phyloP scores from a whole-genome alignment of 1,139 yeast species.

The Wickerhamiella infanticola region DNA sequence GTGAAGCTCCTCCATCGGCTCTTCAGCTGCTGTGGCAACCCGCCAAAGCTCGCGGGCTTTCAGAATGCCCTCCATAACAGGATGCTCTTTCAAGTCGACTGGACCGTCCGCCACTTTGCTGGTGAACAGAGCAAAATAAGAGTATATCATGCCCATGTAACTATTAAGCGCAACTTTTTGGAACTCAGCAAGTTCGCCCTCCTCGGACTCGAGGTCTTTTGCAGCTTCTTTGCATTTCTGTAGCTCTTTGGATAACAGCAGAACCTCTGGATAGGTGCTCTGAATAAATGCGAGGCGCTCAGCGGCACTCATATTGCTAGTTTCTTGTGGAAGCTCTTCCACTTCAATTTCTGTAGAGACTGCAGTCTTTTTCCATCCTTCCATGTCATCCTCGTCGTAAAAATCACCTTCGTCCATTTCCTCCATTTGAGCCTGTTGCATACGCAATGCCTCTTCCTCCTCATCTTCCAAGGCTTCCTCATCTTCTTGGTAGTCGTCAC shows the following conservation, averaged over 20 bases:
- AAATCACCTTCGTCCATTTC: conserved; percentile 74
- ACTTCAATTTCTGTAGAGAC: conserved; percentile 7
- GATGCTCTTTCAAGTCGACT: conserved; percentile 63
- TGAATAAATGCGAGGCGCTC: conserved; percentile 19
- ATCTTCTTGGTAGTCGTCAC: conserved; percentile 54
- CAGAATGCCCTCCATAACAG: conserved; percentile 74
- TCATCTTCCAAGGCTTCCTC: conserved; percentile 66
- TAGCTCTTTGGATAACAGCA: conserved; percentile 56
- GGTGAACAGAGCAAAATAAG: conserved; percentile 60
- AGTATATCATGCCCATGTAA: conserved; percentile 56
- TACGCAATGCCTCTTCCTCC: conserved; percentile 77
- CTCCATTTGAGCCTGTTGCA: conserved; percentile 71
- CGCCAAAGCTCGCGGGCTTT: conserved; percentile 84
- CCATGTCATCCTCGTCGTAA: conserved; percentile 66
- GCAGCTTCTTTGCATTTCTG: conserved; percentile 33
- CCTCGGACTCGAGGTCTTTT: conserved; percentile 26
- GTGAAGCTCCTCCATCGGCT: background rate
- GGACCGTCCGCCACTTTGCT: conserved; percentile 26
- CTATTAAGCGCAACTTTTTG: conserved; percentile 59
- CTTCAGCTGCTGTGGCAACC: conserved; percentile 11
- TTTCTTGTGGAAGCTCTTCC: conserved; percentile 22
- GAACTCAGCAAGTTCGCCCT: conserved; percentile 24
- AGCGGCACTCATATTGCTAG: conserved; percentile 27
- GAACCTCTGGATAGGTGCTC: conserved; percentile 54
- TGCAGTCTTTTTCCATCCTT: conserved; percentile 24